These are phyloP conservation scores for Candolleomyces eurysporus DNA, from an alignment of 768 basidiomycete genomes.

Conservation along the genomic window DNA sequence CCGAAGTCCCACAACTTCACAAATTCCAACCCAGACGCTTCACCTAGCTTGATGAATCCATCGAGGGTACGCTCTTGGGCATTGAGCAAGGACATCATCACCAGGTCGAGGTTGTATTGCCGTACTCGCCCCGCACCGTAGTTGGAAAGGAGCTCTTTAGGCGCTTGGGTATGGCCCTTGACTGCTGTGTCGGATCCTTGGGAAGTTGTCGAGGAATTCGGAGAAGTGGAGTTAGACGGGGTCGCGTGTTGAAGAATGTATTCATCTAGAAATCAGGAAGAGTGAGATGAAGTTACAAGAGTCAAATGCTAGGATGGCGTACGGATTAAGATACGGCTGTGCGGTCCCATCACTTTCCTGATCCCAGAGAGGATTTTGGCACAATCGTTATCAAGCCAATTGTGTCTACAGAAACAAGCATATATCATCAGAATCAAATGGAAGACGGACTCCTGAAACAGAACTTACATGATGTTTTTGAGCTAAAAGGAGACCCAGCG, in stretches of 20 bases:
- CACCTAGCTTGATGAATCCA: constrained; percentile 37
- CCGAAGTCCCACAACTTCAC: constrained; percentile 31
- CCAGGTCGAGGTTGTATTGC: constrained; percentile 43
- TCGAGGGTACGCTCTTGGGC: constrained; percentile 40
- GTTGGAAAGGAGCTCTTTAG: constrained; percentile 46
- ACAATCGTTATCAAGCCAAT: constrained; percentile 39
- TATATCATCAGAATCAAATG: background rate
- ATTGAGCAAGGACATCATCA: constrained; percentile 43
- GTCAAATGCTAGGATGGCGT: constrained; percentile 9
- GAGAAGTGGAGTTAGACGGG: constrained; percentile 7
- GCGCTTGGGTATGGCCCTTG: constrained; percentile 24
- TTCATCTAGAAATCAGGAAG: constrained; percentile 27
- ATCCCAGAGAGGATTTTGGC: constrained; percentile 34
- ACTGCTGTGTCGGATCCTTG: background rate
- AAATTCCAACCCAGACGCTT: constrained; percentile 25
- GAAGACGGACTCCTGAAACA: background rate
- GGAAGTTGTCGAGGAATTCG: too few relatives aligned
- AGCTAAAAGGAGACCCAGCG: constrained; percentile 20
- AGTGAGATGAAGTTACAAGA: background rate
- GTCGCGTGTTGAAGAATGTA: constrained; percentile 31
- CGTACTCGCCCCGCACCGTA: constrained; percentile 41
- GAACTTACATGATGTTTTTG: constrained; percentile 32
- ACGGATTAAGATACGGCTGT: constrained; percentile 37
- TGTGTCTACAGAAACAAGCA: constrained; percentile 27
- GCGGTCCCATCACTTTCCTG: constrained; percentile 30